Evolutionary conservation across 805 yeast species (phyloP), one percentile per base, ranked within the genome.

Genomic region (Kluyveromyces nonfermentans): DNA sequence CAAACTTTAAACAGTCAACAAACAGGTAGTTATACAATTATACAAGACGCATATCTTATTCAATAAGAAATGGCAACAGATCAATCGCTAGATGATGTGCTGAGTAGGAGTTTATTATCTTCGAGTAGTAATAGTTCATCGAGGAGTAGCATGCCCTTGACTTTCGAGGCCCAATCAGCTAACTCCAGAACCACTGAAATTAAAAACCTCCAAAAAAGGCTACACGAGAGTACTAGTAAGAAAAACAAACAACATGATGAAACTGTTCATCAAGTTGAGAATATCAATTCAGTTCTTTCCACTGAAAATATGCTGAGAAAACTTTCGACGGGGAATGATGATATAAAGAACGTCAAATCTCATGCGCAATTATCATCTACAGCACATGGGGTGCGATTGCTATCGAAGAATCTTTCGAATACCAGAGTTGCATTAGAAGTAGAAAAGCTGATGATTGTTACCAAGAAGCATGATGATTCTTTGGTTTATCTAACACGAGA

Each of bases 391-490:
- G 89, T 85, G 6, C 70, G 93, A 37, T 72, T 80, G 68, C 67
- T 85, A 46, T 82, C 85, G n/a, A 80, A 78, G 49, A 82, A 82
- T 59, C 64, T 85, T 33, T 72, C 78, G 42, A 77, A 77, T 50
- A 85, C 89, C 3, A 81, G 84, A 4, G 78, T 87, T 21, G 80
- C 79, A 52, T 62, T 87, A 17, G 80, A 82, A 44, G 79, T 84
- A 16, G 73, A 74, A 37, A 77, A 85, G 15, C 77, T 87, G 16
- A 73, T 87, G 78, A 77, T 87, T 12, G 88, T 88, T 16, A 87
- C 96, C n/a, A 87, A 87, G 61, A 93, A 94, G 1, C 72, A 94
- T 43, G 96, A 88, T 59, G 80, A 83, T 52, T 79, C 87, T 6
- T 65, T 88, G 42, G 78, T 84, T 6, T 80, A 77, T 54, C 66